Base-by-base conservation (phyloP, 1,284 basidiomycete species). In the Cutaneotrichosporon sp. region DNA sequence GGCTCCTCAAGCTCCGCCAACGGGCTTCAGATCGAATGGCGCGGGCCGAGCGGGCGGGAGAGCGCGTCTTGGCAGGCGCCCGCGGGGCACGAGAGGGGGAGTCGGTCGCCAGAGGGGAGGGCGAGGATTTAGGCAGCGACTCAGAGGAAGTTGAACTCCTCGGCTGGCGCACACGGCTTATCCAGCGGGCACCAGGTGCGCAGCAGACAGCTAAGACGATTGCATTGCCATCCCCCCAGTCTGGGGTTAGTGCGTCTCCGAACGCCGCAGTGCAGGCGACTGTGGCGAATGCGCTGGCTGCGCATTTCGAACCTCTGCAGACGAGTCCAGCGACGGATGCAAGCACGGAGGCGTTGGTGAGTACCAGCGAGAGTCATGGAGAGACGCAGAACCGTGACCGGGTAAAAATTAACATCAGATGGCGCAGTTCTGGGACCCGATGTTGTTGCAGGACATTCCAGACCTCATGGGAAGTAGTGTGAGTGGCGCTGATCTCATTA, bases 141-240 rank as follows among this genome's bases (percentile, higher is more conserved):
- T 39, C 52, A 22, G 60, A 61, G 27, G 38, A 41, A 14, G 51
- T 52, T 2, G 62, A 57, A 34, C 54, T 67, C 6, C 38, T 67
- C 3, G 65, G 65, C 11, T 63, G 62, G 60, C 55, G 55, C 33
- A 67, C 65, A 2, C 39, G 64, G 20, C 54, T 67, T 9, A 61
- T 67, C 32, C 46, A 60, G 41, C 43, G 60, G 7, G 52, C 54
- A 4, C 26, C 49, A 44, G 29, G 25, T 53, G 20, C 20, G 16
- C 12, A 26, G 4, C 50, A 51, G 19, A 38, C 25, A 2, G 60
- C 57, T 10, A 56, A 43, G 27, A 62, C 59, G 3, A 57, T 41
- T 8, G 29, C 51, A 27, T 16, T 38, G 38, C 27, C 38, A n/a
- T 61, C 61, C n/a, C 61, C 50, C 32, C 29, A 32, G n/a, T 35